Percentiles rank a stretch among this genome's conserved stretches.
Conservation (phyloP, 2,329 filamentous ascomycete species). For the Delphinella strobiligena region DNA sequence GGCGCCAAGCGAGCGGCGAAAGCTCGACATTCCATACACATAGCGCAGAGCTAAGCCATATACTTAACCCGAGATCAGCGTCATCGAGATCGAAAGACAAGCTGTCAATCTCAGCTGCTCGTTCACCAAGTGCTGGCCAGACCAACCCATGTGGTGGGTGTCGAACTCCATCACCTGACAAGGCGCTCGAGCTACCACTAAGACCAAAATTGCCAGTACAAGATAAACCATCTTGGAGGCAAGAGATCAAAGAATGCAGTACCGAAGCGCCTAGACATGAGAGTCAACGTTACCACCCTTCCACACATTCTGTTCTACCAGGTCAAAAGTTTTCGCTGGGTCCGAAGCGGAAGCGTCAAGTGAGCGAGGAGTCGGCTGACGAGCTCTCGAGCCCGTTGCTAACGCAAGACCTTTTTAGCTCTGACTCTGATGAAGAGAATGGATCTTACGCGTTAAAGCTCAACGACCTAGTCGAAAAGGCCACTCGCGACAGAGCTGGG, state of each 20-base stretch:
- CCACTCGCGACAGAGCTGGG: background rate
- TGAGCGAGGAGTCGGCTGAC: background rate
- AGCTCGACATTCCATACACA: background rate
- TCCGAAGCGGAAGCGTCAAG: too few species aligned
- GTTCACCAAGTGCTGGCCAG: background rate
- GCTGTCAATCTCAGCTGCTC: too few species aligned
- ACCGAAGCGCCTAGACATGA: too few species aligned
- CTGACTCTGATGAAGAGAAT: background rate
- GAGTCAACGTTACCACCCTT: too few species aligned
- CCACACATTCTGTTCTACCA: too few species aligned
- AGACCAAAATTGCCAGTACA: background rate
- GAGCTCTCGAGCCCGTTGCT: background rate
- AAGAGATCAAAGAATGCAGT: too few species aligned
- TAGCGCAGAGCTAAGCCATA: background rate
- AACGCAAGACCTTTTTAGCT: background rate
- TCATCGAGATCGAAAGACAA: background rate
- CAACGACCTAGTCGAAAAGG: background rate
- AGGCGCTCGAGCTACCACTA: background rate
- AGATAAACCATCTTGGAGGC: background rate
- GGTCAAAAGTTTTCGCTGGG: too few species aligned
- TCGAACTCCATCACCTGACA: background rate
- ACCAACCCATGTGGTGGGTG: background rate
- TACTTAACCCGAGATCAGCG: background rate
- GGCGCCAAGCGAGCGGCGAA: background rate
- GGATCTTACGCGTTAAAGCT: background rate